A percentile compares a stretch with the other conserved stretches of the same genome.
These are phyloP conservation scores for Diplocarpon mali DNA, from an alignment of 2,329 filamentous ascomycete genomes.

Conservation along the genomic window DNA sequence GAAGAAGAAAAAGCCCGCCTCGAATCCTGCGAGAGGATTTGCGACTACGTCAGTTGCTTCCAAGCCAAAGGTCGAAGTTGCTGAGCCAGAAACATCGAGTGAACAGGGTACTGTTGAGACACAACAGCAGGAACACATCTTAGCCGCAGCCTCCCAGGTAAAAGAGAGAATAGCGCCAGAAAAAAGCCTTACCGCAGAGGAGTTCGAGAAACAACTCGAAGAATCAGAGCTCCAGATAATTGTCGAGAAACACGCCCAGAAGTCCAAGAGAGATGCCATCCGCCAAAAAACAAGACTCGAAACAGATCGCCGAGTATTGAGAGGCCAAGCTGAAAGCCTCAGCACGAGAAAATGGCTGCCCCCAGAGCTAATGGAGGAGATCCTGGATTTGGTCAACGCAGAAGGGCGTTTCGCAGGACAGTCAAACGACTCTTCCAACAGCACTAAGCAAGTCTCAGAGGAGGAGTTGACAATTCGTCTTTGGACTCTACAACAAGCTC, in stretches of 20 bases:
- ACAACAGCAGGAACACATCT: constrained; percentile 8
- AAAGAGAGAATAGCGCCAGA: constrained; percentile 2
- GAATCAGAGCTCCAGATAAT: constrained; percentile 81
- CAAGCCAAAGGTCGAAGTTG: constrained; percentile 57
- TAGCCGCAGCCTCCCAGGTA: constrained; percentile 8
- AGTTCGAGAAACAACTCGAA: constrained; percentile 82
- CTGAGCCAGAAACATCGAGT: constrained; percentile 24
- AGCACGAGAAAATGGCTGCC: constrained; percentile 71
- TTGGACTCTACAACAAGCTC: constrained; percentile 72
- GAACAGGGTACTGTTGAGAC: constrained; percentile 8
- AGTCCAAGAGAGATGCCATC: constrained; percentile 66
- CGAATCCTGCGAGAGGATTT: constrained; percentile 85
- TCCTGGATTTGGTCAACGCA: constrained; percentile 61
- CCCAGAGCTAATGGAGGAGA: constrained; percentile 63
- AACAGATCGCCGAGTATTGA: constrained; percentile 74
- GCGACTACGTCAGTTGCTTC: constrained; percentile 88
- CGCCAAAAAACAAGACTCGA: constrained; percentile 70
- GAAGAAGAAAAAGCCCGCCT: constrained; percentile 82
- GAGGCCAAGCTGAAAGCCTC: constrained; percentile 64
- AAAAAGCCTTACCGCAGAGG: constrained; percentile 63
- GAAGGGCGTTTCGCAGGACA: constrained; percentile 45
- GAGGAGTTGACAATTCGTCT: constrained; percentile 70
- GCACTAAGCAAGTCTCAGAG: constrained; percentile 47
- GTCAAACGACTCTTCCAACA: constrained; percentile 23
- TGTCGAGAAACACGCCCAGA: constrained; percentile 72